Conservation (phyloP, 305 asterid genomes). For the Plantago rigida region DNA sequence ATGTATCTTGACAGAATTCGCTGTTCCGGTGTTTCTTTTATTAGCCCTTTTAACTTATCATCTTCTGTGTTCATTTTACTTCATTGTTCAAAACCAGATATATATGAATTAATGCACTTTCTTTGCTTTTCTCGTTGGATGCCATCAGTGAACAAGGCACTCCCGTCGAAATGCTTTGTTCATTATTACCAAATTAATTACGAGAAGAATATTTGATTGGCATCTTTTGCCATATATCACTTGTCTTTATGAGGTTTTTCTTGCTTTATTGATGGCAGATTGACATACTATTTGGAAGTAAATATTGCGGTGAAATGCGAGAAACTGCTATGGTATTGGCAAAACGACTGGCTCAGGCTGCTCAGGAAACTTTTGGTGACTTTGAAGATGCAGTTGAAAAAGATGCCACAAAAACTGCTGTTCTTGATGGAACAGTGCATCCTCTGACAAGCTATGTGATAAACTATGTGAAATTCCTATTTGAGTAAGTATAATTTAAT, state of each 20-base stretch:
- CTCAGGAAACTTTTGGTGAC: slow-evolving; percentile 86
- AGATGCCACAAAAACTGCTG: slow-evolving; percentile 88
- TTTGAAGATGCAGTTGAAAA: slow-evolving; percentile 96
- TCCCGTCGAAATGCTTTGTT: no score
- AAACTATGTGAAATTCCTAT: slow-evolving; percentile 85
- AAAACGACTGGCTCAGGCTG: slow-evolving; percentile 77
- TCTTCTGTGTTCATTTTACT: no score
- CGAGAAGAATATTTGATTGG: no score
- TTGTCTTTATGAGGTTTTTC: slow-evolving; percentile 9
- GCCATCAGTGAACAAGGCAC: not conserved
- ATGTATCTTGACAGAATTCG: no score
- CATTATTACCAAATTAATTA: no score
- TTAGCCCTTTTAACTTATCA: no score
- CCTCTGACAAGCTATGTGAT: slow-evolving; percentile 90
- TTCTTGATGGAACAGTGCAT: slow-evolving; percentile 96
- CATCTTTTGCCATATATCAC: not conserved
- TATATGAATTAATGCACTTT: no score
- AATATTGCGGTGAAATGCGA: slow-evolving; percentile 64
- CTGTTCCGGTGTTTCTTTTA: no score
- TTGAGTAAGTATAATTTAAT: slow-evolving; percentile 50
- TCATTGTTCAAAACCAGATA: no score
- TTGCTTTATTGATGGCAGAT: slow-evolving; percentile 42
- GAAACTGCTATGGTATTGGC: slow-evolving; percentile 58
- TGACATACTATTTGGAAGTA: slow-evolving; percentile 53
- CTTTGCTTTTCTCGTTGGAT: not conserved